These are phyloP conservation scores for Dendrocalamus sinicus DNA, from an alignment of 176 grass and related monocot genomes.

Conservation along the genomic window DNA sequence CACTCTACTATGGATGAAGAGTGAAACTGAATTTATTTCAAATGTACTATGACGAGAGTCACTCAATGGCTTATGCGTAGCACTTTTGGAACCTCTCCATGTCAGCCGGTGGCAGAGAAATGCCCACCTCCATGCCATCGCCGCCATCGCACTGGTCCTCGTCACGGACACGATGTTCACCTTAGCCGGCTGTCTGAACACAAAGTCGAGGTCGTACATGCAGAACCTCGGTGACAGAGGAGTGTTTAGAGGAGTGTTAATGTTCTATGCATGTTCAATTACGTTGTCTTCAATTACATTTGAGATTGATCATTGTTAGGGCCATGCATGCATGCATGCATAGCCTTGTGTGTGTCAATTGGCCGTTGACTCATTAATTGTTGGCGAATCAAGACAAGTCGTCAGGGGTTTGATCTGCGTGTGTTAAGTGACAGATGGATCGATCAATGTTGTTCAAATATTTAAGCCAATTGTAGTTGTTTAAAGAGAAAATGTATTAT, in stretches of 20 bases:
- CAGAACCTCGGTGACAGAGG: no score
- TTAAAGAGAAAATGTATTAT: neutral
- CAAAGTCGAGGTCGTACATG: no score
- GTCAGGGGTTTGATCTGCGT: neutral
- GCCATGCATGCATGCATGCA: neutral
- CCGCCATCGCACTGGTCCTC: no score
- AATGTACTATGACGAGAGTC: no score
- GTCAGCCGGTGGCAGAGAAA: no score
- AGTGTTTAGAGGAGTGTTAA: neutral
- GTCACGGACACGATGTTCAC: no score
- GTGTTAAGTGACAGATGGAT: neutral
- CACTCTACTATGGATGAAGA: no score
- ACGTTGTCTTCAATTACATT: conserved; percentile 14
- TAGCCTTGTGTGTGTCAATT: conserved; percentile 18
- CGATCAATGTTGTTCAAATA: neutral
- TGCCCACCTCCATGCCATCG: no score
- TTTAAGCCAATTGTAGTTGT: neutral
- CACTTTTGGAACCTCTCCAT: no score
- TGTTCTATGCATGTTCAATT: neutral
- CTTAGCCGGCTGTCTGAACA: no score
- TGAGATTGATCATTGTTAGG: conserved; percentile 24
- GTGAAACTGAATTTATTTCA: no score
- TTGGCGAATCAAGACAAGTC: neutral
- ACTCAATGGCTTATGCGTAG: no score
- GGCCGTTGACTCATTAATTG: conserved; percentile 10